These are phyloP conservation scores for Nothopassalora personata DNA, from an alignment of 2,329 filamentous ascomycete species.

Conservation along the genomic window DNA sequence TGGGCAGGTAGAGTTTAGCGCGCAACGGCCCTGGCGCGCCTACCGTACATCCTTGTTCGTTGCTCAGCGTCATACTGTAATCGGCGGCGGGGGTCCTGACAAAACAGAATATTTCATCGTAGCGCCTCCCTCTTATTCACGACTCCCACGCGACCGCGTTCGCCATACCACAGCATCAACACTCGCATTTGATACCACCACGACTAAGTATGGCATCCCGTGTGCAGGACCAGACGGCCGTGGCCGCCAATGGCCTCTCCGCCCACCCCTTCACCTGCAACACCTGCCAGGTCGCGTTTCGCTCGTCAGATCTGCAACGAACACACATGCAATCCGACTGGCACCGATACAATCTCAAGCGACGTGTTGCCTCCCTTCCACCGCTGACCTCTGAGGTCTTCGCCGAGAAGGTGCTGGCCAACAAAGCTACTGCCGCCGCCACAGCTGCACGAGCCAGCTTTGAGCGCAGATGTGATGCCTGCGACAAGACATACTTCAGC, in stretches of 20 bases:
- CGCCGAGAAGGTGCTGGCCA: constrained; percentile 89
- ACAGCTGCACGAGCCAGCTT: constrained; percentile 85
- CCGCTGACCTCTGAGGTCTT: constrained; percentile 90
- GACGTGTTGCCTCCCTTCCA: constrained; percentile 81
- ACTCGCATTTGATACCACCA: not conserved
- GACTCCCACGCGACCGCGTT: not conserved
- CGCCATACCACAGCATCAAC: not conserved
- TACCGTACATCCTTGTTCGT: not conserved
- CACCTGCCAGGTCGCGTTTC: constrained; percentile 93
- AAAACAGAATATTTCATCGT: not conserved
- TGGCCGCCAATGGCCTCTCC: constrained; percentile 16
- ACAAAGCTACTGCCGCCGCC: constrained; percentile 75
- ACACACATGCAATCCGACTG: constrained; percentile 97
- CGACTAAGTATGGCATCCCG: constrained; percentile 18
- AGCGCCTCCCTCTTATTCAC: not conserved
- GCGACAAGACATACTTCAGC: constrained; percentile 90
- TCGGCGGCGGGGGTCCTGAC: not conserved
- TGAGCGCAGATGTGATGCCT: constrained; percentile 74
- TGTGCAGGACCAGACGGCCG: constrained; percentile 10
- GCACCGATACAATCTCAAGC: constrained; percentile 81
- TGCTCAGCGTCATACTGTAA: not conserved
- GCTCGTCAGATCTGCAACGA: constrained; percentile 86
- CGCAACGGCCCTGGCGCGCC: not conserved
- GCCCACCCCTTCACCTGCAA: constrained; percentile 95
- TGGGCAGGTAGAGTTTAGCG: not conserved